phyloP scores from a whole-genome alignment of 2,329 filamentous ascomycete genomes.

The Davidsoniella australis region DNA sequence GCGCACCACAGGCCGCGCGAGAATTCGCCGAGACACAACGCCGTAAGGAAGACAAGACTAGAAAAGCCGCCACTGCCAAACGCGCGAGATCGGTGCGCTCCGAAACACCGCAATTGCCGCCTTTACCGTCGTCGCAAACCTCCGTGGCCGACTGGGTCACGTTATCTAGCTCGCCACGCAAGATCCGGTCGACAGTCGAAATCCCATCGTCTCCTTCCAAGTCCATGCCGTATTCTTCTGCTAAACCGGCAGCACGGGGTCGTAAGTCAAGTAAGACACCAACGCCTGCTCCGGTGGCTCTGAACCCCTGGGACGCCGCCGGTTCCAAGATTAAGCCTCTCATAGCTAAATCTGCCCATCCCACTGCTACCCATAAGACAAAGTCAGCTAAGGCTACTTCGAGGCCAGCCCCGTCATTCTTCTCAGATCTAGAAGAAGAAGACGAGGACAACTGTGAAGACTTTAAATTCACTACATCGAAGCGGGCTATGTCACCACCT shows the following conservation, averaged over 20 bases:
- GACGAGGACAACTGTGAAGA: too few species aligned
- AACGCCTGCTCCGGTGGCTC: background rate
- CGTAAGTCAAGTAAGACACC: background rate
- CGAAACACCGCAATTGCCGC: background rate
- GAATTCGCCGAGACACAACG: slow-evolving; percentile 16
- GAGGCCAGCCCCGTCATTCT: background rate
- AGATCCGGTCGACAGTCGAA: background rate
- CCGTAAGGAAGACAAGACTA: background rate
- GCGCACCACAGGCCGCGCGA: slow-evolving; percentile 14
- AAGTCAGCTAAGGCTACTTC: background rate
- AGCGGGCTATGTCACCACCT: too few species aligned
- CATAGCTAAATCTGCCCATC: too few species aligned
- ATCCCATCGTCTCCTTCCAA: background rate
- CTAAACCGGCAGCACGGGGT: background rate
- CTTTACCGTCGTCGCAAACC: background rate
- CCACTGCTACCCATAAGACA: too few species aligned
- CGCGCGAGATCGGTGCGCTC: background rate
- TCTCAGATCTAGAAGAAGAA: too few species aligned
- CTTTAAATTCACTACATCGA: too few species aligned
- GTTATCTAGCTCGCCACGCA: background rate
- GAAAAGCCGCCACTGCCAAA: slow-evolving; percentile 4
- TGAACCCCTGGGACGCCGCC: slow-evolving; percentile 7
- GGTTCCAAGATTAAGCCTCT: background rate
- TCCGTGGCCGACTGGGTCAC: background rate
- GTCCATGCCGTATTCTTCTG: background rate